These are phyloP conservation scores for Beta macrorhiza DNA, from an alignment of 179 eudicot genomes.

Conservation along the genomic window DNA sequence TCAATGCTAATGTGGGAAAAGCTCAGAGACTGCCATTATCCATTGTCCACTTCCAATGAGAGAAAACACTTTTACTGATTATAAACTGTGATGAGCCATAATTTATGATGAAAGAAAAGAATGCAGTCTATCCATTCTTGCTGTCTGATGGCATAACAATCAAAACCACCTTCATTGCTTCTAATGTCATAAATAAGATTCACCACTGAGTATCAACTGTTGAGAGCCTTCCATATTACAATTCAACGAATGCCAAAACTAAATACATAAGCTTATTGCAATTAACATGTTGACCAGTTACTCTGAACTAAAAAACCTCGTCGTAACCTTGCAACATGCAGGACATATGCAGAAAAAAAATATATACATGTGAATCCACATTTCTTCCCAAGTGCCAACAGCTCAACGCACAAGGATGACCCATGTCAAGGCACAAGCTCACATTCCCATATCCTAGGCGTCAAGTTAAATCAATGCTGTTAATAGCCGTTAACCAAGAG, in stretches of 20 bases:
- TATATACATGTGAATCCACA: slow-evolving; percentile 22
- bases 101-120: slow-evolving; percentile 2
- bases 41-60: slow-evolving; percentile 4
- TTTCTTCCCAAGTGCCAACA: slow-evolving; percentile 1
- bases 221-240: slow-evolving; percentile 20
- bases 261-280: slow-evolving; percentile 21
- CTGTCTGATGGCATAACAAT: not conserved
- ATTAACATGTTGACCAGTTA: slow-evolving; percentile 33
- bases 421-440: slow-evolving; percentile 20
- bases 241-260: slow-evolving; percentile 21
- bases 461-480: slow-evolving; percentile 7
- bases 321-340: slow-evolving; percentile 31
- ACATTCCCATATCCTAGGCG: slow-evolving; percentile 4
- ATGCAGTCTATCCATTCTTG: not conserved
- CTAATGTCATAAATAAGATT: slow-evolving; percentile 12
- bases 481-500: slow-evolving; percentile 32
- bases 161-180: slow-evolving; percentile 14
- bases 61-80: not conserved
- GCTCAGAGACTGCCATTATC: not conserved
- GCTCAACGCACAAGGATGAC: slow-evolving; percentile 6
- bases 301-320: slow-evolving; percentile 34
- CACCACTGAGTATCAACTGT: slow-evolving; percentile 18
- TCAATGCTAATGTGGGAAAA: slow-evolving; percentile 12
- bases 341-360: slow-evolving; percentile 17
- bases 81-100: slow-evolving; percentile 2